These are phyloP conservation scores for Penicillium soppii DNA, from an alignment of 495 filamentous ascomycete species.

Conservation along the genomic window DNA sequence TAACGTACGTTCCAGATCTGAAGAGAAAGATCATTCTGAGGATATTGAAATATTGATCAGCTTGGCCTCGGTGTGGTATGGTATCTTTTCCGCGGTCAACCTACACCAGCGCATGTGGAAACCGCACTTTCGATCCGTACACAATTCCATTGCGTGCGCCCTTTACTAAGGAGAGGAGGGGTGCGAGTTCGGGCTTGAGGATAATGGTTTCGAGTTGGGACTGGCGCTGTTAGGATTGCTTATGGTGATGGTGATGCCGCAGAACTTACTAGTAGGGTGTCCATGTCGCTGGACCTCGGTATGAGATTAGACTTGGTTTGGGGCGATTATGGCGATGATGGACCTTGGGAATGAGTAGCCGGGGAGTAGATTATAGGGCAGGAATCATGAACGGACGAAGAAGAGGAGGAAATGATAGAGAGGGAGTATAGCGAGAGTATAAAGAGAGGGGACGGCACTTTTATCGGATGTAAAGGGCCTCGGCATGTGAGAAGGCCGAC, in stretches of 20 bases:
- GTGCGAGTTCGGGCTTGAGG: constrained; percentile 79
- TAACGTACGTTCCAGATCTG: constrained; percentile 76
- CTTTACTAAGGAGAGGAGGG: constrained; percentile 80
- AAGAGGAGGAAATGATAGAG: no score
- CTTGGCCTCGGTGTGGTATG: neutral
- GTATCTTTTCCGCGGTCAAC: constrained; percentile 13
- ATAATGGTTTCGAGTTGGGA: constrained; percentile 63
- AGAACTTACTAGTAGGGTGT: constrained; percentile 37
- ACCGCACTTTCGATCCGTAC: constrained; percentile 96
- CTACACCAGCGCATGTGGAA: constrained; percentile 95
- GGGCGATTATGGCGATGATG: constrained; percentile 12
- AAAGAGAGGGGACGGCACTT: constrained; percentile 27
- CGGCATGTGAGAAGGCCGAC: constrained; percentile 46
- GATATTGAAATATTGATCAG: constrained; percentile 7
- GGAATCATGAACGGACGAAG: no score
- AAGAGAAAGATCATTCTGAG: constrained; percentile 90
- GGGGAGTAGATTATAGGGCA: no score
- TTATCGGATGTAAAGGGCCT: constrained; percentile 36
- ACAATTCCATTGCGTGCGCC: constrained; percentile 93
- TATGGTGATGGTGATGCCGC: constrained; percentile 5
- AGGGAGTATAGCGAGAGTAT: no score
- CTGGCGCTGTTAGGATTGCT: constrained; percentile 14
- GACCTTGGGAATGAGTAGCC: constrained; percentile 10
- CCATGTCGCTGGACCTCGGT: constrained; percentile 42
- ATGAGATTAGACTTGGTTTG: constrained; percentile 23